Percentiles rank a stretch among this genome's conserved stretches.
Conservation (phyloP, 2,329 filamentous ascomycete species). For the Arthrobotrys pseudoclavata region DNA sequence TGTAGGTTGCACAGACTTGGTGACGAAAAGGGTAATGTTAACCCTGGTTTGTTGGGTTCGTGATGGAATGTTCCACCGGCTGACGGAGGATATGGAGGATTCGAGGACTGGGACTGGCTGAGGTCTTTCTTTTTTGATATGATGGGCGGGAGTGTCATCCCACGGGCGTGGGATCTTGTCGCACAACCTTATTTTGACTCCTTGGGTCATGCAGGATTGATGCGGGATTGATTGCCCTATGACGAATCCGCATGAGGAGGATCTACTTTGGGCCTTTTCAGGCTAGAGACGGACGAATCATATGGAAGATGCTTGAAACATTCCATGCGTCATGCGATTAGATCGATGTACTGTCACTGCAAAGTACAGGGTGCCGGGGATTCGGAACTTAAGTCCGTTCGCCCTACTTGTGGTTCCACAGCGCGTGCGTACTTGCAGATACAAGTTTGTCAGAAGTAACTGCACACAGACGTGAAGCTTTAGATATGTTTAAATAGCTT, state of each 20-base stretch:
- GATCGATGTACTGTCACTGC: not conserved
- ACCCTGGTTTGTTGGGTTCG: not conserved
- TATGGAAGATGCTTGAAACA: not conserved
- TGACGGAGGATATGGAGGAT: slow-evolving; percentile 11
- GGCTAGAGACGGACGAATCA: not conserved
- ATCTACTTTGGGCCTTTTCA: not conserved
- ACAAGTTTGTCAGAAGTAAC: too few relatives aligned
- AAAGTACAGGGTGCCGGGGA: not conserved
- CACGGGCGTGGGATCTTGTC: not conserved
- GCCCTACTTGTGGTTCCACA: not conserved
- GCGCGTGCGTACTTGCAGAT: too few relatives aligned
- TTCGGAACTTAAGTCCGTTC: not conserved
- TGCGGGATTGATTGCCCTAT: not conserved
- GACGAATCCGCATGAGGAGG: not conserved
- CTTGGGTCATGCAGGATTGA: not conserved
- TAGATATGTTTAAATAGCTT: too few relatives aligned
- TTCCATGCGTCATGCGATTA: not conserved
- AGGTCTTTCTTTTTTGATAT: not conserved
- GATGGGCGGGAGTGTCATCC: not conserved
- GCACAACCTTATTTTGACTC: slow-evolving; percentile 15
- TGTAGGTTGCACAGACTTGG: slow-evolving; percentile 17
- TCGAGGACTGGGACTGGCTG: not conserved
- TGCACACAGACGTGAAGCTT: too few relatives aligned
- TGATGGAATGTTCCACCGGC: slow-evolving; percentile 5
- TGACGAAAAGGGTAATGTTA: slow-evolving; percentile 20